Percentiles rank a stretch among this genome's conserved stretches.
Conservation (phyloP, 2,329 filamentous ascomycete species). For the Xylariaceae sp. region DNA sequence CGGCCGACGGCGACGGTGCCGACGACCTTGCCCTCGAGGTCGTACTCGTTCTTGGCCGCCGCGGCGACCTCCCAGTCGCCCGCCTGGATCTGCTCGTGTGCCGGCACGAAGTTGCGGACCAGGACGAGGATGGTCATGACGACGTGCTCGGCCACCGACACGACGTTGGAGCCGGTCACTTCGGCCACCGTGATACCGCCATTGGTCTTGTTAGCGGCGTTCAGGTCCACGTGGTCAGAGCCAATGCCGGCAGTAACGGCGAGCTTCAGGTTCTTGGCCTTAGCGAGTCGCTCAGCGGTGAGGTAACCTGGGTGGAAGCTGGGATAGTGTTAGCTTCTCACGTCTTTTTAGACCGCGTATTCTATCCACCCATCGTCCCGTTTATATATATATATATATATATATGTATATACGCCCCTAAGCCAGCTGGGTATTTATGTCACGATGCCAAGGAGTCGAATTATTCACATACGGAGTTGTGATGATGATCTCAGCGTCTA, state of each 20-base stretch:
- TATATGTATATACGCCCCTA: conserved; percentile 3
- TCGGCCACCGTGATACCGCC: conserved; percentile 96
- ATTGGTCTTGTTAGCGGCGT: conserved; percentile 97
- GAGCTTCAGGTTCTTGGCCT: conserved; percentile 98
- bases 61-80: conserved; percentile 96
- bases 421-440: not conserved
- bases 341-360: not conserved
- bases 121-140: conserved; percentile 97
- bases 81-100: conserved; percentile 86
- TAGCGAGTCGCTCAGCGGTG: conserved; percentile 91
- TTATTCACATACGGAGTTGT: conserved; percentile 76
- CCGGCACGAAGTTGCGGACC: conserved; percentile 97
- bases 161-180: conserved; percentile 97
- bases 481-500: conserved; percentile 98
- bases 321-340: conserved; percentile 21
- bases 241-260: conserved; percentile 97
- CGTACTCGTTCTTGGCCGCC: conserved; percentile 97
- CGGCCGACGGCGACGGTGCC: conserved; percentile 96
- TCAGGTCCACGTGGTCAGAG: conserved; percentile 96
- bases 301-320: conserved; percentile 99
- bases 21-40: conserved; percentile 96
- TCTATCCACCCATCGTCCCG: not conserved
- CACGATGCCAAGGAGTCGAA: not conserved
- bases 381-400: no score
- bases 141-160: conserved; percentile 98